Base-by-base conservation (phyloP, 768 basidiomycete species). In the Tylopilus felleus region DNA sequence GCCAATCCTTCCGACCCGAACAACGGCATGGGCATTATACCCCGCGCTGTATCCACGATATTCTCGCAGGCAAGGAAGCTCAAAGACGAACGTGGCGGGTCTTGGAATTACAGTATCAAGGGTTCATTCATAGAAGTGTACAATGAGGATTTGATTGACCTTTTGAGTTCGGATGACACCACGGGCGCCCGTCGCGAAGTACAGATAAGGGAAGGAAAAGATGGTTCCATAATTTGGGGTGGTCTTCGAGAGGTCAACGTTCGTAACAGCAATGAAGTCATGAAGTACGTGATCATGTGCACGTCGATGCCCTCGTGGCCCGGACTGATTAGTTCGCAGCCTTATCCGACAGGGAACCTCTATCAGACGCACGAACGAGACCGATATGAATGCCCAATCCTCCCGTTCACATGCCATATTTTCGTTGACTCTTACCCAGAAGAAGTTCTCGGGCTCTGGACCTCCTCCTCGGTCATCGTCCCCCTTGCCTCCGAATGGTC, bases 341-440 rank as follows among this genome's bases (percentile, higher is more conserved):
- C 82, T 94, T 51, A 83, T 99, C 52, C 86, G 88, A 57, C 85
- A 90, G 60, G 97, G 97, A 19, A 88, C 93, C 8, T 81, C 90
- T 16, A 88, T 96, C 40, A 82, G 97, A 28, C 85, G 95, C 51
- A 98, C 97, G 10, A 95, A 96, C 58, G 92, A 95, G 71, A 99
- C 97, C 29, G 92, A 93, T 66, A 98, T 98, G 96, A 99, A 99
- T 69, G 93, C 96, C 23, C 93, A 97, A 70, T 94, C 91, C 2
- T 98, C 96, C 38, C 88, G 97, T 53, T 97, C 93, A 27, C 97
- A 99, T 80, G 97, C 97, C 58, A 98, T 99, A 71, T 98, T 99
- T 73, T 98, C 96, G 36, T 77, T 99, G 49, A 97, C 93, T 13
- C 77, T 99, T 51, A 90, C 85, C 4, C 96, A 98, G 74, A 92